Percentiles rank a stretch among this genome's conserved stretches.
phyloP scores from a whole-genome alignment of 306 rosid genomes.

The Citrullus mucosospermus region DNA sequence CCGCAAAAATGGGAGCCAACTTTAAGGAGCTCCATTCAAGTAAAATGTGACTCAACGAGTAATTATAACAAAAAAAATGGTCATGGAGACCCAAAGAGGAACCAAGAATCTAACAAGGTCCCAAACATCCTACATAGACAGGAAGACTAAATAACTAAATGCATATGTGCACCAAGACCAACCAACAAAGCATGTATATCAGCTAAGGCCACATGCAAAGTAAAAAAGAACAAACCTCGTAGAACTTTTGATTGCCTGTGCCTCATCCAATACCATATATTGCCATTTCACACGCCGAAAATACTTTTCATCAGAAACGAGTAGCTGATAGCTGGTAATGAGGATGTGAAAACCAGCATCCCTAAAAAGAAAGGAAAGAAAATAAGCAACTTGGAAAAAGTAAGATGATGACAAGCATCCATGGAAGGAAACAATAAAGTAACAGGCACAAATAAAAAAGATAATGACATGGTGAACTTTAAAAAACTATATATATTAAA shows the following conservation, averaged over 20 bases:
- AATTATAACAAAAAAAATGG: too few species aligned
- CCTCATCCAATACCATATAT: slow-evolving; percentile 99
- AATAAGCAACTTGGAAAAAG: neutral
- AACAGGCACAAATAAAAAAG: neutral
- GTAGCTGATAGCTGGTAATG: slow-evolving; percentile 91
- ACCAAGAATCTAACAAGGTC: too few species aligned
- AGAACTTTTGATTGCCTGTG: slow-evolving; percentile 94
- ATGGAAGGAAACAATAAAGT: slow-evolving; percentile 21
- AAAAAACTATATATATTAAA: neutral
- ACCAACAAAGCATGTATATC: neutral
- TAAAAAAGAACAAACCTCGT: slow-evolving; percentile 44
- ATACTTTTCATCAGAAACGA: slow-evolving; percentile 73
- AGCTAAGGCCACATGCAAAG: slow-evolving; percentile 8
- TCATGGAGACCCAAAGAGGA: too few species aligned
- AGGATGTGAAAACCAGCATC: slow-evolving; percentile 94
- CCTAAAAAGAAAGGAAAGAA: slow-evolving; percentile 28
- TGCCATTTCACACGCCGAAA: slow-evolving; percentile 98
- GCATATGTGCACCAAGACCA: neutral
- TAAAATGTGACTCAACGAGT: too few species aligned
- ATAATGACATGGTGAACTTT: neutral
- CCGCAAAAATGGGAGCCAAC: too few species aligned
- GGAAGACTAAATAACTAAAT: neutral
- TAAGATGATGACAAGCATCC: slow-evolving; percentile 64
- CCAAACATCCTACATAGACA: neutral
- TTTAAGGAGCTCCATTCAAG: too few species aligned